Base-by-base conservation (phyloP, 768 basidiomycete genomes). In the Boletus sp. region DNA sequence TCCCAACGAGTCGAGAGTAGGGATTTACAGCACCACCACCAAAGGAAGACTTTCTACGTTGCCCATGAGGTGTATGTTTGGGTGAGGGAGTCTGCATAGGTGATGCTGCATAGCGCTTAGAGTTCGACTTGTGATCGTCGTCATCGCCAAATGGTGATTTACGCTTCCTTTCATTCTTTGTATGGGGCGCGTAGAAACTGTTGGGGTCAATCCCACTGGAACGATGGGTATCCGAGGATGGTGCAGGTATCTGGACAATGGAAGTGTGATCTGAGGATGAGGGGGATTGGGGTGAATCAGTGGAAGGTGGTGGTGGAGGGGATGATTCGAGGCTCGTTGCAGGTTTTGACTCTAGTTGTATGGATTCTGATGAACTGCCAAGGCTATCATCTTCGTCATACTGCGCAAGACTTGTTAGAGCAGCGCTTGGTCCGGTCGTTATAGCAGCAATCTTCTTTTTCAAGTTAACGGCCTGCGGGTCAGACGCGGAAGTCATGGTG, bases 391-490 rank as follows among this genome's bases (percentile, higher is more conserved):
- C 78, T n/a, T 79, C 76, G 18, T 63, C 65, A 55, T 80, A 81
- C 60, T 73, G 73, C 1, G 71, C 59, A 29, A 80, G 74, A 49
- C 75, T 73, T 53, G 62, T 56, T 12, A 79, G 67, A 37, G 77
- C 77, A 18, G 68, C 69, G 52, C 66, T 71, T 30, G 73, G 66
- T 55, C 53, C 58, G 35, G 61, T 54, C 35, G 67, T 60, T 20
- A 71, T 65, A 24, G 78, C 77, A 15, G 75, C 74, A 37, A 85
- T 86, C 68, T 81, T 86, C 67, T 73, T 79, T 70, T 81, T 80
- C 50, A 86, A 63, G 20, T 68, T 59, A 37, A 72, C 70, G 9
- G 84, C 81, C 67, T 85, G 84, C 8, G 84, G 85, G 55, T 87
- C 84, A 37, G 59, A 52, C 1, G 10, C 47, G 30, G 50, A 2